A percentile compares a stretch with the other conserved stretches of the same genome.
phyloP scores from a whole-genome alignment of 208 protist genomes.

The Entamoeba nuttalli region DNA sequence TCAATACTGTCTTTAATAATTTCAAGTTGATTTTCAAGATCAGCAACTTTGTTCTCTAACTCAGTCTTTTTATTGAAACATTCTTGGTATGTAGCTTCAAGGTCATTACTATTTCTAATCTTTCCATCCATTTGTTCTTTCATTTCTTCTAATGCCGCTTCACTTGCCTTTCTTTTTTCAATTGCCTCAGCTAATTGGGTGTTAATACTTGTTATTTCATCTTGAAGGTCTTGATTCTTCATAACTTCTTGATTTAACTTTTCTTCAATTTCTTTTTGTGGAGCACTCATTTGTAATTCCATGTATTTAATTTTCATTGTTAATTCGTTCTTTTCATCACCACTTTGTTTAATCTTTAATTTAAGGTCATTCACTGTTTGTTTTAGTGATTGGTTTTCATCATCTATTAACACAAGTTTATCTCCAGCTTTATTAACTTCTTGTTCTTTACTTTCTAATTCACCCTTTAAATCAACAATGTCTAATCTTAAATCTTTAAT shows the following conservation, averaged over 20 bases:
- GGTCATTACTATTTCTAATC: not conserved
- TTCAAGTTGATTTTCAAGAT: not conserved
- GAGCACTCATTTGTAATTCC: not conserved
- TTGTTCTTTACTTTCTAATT: not conserved
- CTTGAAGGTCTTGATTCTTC: not conserved
- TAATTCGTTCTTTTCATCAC: not conserved
- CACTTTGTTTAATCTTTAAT: not conserved
- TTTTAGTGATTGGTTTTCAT: not conserved
- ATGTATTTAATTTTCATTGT: not conserved
- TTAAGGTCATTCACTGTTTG: not conserved
- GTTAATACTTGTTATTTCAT: not conserved
- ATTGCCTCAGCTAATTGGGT: not conserved
- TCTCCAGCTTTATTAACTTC: not conserved
- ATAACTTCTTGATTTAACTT: not conserved
- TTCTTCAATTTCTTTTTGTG: not conserved
- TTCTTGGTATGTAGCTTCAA: not conserved
- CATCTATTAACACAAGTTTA: not conserved
- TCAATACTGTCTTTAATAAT: not conserved
- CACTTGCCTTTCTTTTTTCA: not conserved
- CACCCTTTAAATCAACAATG: not conserved
- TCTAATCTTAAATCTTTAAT: not conserved
- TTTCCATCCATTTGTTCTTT: not conserved
- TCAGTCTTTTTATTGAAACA: not conserved
- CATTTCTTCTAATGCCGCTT: not conserved
- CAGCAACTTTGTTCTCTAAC: not conserved